Evolutionary conservation across 2,329 filamentous ascomycete genomes (phyloP).

Genomic region (Juglanconis sp.): DNA sequence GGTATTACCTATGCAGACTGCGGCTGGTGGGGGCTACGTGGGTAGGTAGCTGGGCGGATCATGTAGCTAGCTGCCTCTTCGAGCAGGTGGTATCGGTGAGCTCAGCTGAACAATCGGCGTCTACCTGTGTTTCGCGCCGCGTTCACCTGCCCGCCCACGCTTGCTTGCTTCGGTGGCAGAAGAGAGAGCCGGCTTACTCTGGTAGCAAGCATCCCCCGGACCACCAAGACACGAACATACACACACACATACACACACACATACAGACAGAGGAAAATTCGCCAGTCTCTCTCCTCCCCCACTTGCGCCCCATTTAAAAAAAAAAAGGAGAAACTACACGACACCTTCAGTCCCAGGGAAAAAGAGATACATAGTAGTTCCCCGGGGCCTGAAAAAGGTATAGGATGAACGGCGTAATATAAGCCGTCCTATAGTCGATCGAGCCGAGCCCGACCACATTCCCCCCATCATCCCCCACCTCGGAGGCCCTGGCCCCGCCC

Average conservation of each 20-base stretch:
- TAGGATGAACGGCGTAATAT: background rate
- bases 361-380: background rate
- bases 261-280: no score
- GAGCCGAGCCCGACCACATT: background rate
- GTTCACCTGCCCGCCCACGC: background rate
- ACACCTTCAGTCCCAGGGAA: background rate
- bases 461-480: background rate
- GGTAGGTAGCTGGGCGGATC: background rate
- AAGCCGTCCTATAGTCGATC: background rate
- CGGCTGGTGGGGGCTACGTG: background rate
- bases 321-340: background rate
- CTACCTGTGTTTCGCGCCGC: background rate
- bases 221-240: no score
- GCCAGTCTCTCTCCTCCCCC: background rate
- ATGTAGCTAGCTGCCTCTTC: conserved; percentile 3
- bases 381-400: no score
- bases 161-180: no score
- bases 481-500: background rate
- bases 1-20: background rate
- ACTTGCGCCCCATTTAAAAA: background rate
- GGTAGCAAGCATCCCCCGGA: no score
- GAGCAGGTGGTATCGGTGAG: conserved; percentile 1
- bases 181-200: no score
- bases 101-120: background rate
- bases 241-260: no score